Percentiles rank a stretch among this genome's conserved stretches.
These are phyloP conservation scores for Penicillium cosmopolitanum DNA, from an alignment of 495 filamentous ascomycete genomes.

Conservation along the genomic window DNA sequence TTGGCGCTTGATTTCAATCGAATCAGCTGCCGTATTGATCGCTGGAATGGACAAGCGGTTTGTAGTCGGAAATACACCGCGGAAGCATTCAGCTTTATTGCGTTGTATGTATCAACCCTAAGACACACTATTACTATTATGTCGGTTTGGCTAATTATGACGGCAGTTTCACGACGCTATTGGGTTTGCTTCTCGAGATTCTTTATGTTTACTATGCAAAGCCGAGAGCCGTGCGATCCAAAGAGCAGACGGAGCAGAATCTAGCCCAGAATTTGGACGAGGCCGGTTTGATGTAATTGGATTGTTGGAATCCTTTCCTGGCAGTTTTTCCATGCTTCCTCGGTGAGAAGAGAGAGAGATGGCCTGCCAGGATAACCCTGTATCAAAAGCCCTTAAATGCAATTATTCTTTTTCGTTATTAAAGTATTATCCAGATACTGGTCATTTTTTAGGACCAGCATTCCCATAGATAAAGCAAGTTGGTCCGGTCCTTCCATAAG, in stretches of 20 bases:
- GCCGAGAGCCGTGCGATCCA: not conserved
- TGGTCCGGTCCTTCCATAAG: conserved; percentile 20
- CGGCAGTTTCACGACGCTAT: conserved; percentile 5
- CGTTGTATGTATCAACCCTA: conserved; percentile 19
- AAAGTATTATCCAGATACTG: not conserved
- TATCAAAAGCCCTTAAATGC: too few species aligned
- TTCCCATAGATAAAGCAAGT: conserved; percentile 26
- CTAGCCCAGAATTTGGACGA: conserved; percentile 9
- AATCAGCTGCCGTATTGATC: conserved; percentile 15
- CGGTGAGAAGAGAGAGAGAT: too few species aligned
- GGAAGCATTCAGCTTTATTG: conserved; percentile 29
- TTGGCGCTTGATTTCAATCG: conserved; percentile 26
- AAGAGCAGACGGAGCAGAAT: not conserved
- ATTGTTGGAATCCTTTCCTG: not conserved
- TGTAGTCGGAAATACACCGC: conserved; percentile 25
- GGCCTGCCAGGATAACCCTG: too few species aligned
- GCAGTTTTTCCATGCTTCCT: too few species aligned
- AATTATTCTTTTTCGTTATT: too few species aligned
- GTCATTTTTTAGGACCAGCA: conserved; percentile 10
- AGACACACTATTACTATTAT: not conserved
- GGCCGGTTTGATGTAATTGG: conserved; percentile 3
- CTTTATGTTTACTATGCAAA: conserved; percentile 2
- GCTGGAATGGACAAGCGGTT: conserved; percentile 22
- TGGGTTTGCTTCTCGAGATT: conserved; percentile 4
- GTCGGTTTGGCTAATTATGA: not conserved